phyloP scores from a whole-genome alignment of 192 early-diverging fungal species.

The Cladochytrium replicatum region DNA sequence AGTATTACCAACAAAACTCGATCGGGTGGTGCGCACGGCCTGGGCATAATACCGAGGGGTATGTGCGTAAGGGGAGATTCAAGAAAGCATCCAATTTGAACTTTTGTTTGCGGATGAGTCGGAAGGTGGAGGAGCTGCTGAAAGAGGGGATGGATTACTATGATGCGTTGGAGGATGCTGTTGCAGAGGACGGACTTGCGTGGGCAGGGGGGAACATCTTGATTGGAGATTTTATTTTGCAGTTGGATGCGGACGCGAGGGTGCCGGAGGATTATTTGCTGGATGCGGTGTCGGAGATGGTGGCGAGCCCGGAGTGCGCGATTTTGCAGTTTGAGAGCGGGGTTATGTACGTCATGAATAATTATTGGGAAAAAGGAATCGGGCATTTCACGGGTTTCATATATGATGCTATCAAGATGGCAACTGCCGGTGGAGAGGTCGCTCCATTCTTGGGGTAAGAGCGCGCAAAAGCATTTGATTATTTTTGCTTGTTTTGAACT shows the following conservation, averaged over 20 bases:
- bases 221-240: conserved; percentile 13
- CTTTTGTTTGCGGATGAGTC: conserved; percentile 7
- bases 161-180: conserved; percentile 5
- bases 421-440: conserved; percentile 8
- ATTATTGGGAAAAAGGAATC: conserved; percentile 16
- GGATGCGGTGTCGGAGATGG: conserved; percentile 11
- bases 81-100: conserved; percentile 17
- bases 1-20: conserved; percentile 7
- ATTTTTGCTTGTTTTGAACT: not conserved
- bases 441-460: conserved; percentile 14
- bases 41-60: conserved; percentile 16
- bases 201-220: conserved; percentile 15
- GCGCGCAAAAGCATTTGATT: not conserved
- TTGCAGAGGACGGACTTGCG: conserved; percentile 5
- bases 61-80: conserved; percentile 10
- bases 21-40: conserved; percentile 14
- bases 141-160: conserved; percentile 6
- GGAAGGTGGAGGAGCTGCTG: conserved; percentile 10
- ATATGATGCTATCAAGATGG: conserved; percentile 6
- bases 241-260: conserved; percentile 9
- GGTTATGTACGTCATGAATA: conserved; percentile 7
- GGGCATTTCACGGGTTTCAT: conserved; percentile 14
- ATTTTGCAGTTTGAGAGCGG: conserved; percentile 10
- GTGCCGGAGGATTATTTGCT: conserved; percentile 17
- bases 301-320: conserved; percentile 15